These are phyloP conservation scores for Fusarium pininemorale DNA, from an alignment of 2,329 filamentous ascomycete species.

Conservation along the genomic window DNA sequence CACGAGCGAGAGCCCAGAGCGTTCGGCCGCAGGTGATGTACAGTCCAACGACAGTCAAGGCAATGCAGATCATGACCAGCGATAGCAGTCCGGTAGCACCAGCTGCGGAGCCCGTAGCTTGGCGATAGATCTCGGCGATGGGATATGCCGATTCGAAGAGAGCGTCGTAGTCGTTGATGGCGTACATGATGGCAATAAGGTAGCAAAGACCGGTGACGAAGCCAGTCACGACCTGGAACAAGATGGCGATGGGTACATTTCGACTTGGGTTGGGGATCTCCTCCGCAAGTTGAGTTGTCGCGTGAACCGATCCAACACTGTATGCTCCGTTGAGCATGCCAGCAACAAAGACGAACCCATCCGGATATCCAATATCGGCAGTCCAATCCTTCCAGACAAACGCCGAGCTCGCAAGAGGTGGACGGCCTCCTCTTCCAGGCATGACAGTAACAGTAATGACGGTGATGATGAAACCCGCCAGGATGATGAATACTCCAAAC, in stretches of 20 bases:
- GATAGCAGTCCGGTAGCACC: constrained; percentile 61
- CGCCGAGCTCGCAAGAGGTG: constrained; percentile 44
- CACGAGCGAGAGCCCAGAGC: constrained; percentile 53
- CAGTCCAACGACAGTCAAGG: constrained; percentile 47
- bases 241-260: constrained; percentile 64
- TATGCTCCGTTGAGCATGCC: constrained; percentile 72
- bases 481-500: constrained; percentile 60
- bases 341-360: constrained; percentile 53
- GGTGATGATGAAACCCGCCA: constrained; percentile 64
- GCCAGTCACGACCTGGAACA: constrained; percentile 59
- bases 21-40: constrained; percentile 53
- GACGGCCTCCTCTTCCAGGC: constrained; percentile 47
- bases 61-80: constrained; percentile 52
- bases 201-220: constrained; percentile 64
- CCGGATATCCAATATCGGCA: constrained; percentile 51
- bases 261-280: constrained; percentile 64
- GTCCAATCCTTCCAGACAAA: constrained; percentile 55
- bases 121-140: constrained; percentile 71
- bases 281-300: constrained; percentile 71
- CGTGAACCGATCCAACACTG: constrained; percentile 72
- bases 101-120: constrained; percentile 61
- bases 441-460: constrained; percentile 65
- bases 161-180: constrained; percentile 65
- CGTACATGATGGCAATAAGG: constrained; percentile 65
- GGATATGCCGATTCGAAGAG: constrained; percentile 64